Base-by-base conservation (phyloP, 768 basidiomycete species). In the Gautieria morchelliformis region DNA sequence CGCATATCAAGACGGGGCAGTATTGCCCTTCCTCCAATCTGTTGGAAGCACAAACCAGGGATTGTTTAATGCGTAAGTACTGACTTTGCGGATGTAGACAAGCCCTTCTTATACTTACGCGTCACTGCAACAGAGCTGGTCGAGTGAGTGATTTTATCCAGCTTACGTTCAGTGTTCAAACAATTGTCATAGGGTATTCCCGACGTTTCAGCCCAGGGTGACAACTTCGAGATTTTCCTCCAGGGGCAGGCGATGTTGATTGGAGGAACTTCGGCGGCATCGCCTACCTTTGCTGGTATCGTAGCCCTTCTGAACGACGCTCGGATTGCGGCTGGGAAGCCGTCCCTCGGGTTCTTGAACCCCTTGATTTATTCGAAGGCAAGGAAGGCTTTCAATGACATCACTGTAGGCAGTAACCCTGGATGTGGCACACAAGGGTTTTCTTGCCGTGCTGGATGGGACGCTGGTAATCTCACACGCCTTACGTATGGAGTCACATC, bases 381-480 rank as follows among this genome's bases (percentile, higher is more conserved):
- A 65, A 66, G n/a, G 64, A 61, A 17, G 72, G 72, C 62, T 0
- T 70, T 85, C 55, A 84, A 81, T 56, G 85, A 87, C 61, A 77
- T 86, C 61, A 80, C 78, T 0, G 53, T 63, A 9, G 85, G 85
- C 0, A 76, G 76, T 51, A 81, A 83, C 57, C 73, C 74, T 1
- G 78, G 77, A 10, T 86, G 85, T 64, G 83, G 83, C 4, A 86
- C 84, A 1, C 63, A 66, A 20, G 85, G 85, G 4, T 87, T 85
- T 65, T 83, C 42, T 49, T 53, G 41, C 58, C 5, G 45, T 19
- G 33, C 27, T 53, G 82, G 82, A 47, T 84, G 82, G 81, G 82
- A 83, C 70, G 77, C 81, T 35, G 74, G 81, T 80, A 61, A 65
- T 73, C 42, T 11, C 17, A 44, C 5, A 11, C 40, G 19, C 32